A percentile compares a stretch with the other conserved stretches of the same genome.
Conservation (phyloP, 345 rosid genomes). For the Syzygium jambos region DNA sequence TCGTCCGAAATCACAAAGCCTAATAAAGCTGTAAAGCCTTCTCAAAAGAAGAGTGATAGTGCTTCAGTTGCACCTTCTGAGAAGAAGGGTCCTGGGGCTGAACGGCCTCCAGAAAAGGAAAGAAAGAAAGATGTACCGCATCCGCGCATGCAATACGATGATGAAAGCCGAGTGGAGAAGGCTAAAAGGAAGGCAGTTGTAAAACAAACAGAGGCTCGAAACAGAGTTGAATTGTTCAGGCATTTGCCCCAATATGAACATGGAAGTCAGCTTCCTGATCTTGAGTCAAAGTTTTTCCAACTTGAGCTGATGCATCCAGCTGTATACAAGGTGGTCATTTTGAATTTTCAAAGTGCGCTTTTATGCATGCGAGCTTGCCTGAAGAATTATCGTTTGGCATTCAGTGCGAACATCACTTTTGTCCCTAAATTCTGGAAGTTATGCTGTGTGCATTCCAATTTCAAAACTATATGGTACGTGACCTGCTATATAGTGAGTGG, state of each 20-base stretch:
- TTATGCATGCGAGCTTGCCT: background rate
- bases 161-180: slow-evolving; percentile 79
- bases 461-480: background rate
- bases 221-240: slow-evolving; percentile 88
- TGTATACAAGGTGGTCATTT: slow-evolving; percentile 59
- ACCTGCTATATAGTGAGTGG: background rate
- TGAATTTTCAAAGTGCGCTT: background rate
- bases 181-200: slow-evolving; percentile 88
- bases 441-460: background rate
- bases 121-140: slow-evolving; percentile 94
- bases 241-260: slow-evolving; percentile 98
- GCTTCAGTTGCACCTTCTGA: slow-evolving; percentile 46
- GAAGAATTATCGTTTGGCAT: background rate
- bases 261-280: slow-evolving; percentile 86
- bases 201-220: slow-evolving; percentile 80
- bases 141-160: slow-evolving; percentile 96
- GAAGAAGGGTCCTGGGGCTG: slow-evolving; percentile 49
- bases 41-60: slow-evolving; percentile 52
- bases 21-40: slow-evolving; percentile 41
- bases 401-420: background rate
- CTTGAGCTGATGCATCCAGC: slow-evolving; percentile 94
- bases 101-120: slow-evolving; percentile 63
- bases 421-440: background rate
- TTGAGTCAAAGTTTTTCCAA: slow-evolving; percentile 69
- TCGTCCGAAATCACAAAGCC: slow-evolving; percentile 29